Evolutionary conservation across 2,329 filamentous ascomycete genomes (phyloP).

Genomic region (Beauveria medogensis): DNA sequence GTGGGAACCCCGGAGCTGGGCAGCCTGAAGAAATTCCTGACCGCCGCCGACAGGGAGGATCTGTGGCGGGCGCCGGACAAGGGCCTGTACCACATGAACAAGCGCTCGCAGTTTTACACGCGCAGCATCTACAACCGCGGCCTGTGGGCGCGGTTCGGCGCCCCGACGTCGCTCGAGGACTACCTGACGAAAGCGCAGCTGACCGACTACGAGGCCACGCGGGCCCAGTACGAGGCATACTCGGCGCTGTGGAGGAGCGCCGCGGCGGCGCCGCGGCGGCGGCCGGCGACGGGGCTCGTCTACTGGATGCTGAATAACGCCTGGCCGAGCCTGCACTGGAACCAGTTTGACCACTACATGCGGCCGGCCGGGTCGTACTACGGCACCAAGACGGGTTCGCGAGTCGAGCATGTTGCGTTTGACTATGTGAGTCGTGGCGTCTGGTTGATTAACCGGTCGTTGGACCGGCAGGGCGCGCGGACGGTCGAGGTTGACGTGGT

Average conservation of each 20-base stretch:
- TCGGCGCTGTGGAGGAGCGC: conserved; percentile 44
- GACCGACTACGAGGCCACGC: conserved; percentile 56
- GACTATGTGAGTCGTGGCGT: conserved; percentile 40
- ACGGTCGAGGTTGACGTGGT: conserved; percentile 42
- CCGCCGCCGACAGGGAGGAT: conserved; percentile 39
- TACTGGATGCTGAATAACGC: conserved; percentile 64
- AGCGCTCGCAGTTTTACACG: conserved; percentile 45
- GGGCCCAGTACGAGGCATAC: conserved; percentile 51
- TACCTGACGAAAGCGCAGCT: conserved; percentile 54
- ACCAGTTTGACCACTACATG: conserved; percentile 56
- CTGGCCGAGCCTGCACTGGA: conserved; percentile 59
- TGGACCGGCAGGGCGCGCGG: conserved; percentile 31
- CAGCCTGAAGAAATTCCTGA: conserved; percentile 47
- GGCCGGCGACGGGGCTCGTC: conserved; percentile 51
- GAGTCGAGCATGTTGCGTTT: conserved; percentile 46
- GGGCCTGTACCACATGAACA: conserved; percentile 52
- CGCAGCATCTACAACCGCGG: conserved; percentile 51
- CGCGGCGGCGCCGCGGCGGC: conserved; percentile 26
- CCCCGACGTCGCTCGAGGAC: conserved; percentile 42
- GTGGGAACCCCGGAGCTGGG: conserved; percentile 52
- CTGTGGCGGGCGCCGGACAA: conserved; percentile 48
- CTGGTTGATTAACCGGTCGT: conserved; percentile 47
- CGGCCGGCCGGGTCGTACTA: conserved; percentile 51
- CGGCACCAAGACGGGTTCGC: conserved; percentile 44
- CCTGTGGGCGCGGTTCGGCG: conserved; percentile 42